phyloP scores from a whole-genome alignment of 768 basidiomycete species.

The Suillus occidentalis region DNA sequence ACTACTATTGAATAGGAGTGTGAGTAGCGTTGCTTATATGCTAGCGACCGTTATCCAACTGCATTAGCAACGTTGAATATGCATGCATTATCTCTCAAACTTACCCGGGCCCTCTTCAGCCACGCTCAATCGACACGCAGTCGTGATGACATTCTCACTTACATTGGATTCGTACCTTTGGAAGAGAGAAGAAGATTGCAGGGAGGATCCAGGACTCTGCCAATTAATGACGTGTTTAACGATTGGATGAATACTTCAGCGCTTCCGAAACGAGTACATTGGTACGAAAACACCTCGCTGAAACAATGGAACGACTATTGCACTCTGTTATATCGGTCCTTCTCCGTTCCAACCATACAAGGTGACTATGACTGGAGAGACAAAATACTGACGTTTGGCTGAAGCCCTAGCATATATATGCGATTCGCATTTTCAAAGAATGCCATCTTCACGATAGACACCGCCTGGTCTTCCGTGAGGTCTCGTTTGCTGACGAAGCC shows the following conservation, averaged over 20 bases:
- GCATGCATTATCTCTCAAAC: neutral
- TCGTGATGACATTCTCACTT: conserved; percentile 45
- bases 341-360: too few relatives aligned
- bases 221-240: conserved; percentile 52
- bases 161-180: conserved; percentile 48
- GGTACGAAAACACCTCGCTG: neutral
- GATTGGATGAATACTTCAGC: conserved; percentile 12
- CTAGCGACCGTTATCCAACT: too few relatives aligned
- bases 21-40: too few relatives aligned
- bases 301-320: neutral
- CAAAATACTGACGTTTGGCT: conserved; percentile 25
- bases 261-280: neutral
- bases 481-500: conserved; percentile 49
- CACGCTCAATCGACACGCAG: neutral
- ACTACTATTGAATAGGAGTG: too few relatives aligned
- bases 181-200: conserved; percentile 44
- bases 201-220: conserved; percentile 39
- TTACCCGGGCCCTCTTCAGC: neutral
- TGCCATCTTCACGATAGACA: conserved; percentile 50
- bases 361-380: neutral
- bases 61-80: neutral
- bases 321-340: neutral
- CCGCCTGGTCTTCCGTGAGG: conserved; percentile 54
- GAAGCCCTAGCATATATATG: conserved; percentile 57
- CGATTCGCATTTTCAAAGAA: conserved; percentile 69